These are phyloP conservation scores for Scheffersomyces amazonensis DNA, from an alignment of 805 yeast species.

Conservation along the genomic window DNA sequence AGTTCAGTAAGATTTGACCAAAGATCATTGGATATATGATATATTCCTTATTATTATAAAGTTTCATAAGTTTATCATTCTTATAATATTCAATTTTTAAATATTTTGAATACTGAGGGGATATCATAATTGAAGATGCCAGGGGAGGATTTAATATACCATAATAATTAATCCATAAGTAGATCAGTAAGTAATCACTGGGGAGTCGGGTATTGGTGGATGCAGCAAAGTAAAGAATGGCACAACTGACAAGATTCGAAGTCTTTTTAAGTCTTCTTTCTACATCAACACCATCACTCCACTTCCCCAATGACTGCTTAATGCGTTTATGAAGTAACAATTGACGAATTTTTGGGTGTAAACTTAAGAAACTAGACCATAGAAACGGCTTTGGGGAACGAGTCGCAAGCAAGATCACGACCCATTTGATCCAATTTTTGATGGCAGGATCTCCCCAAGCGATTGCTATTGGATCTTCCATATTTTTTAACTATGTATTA, in stretches of 20 bases:
- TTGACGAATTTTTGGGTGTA: constrained; percentile 28
- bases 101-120: constrained; percentile 22
- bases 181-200: constrained; percentile 35
- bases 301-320: background rate
- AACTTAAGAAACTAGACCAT: constrained; percentile 29
- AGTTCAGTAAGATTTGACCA: constrained; percentile 38
- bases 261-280: constrained; percentile 4
- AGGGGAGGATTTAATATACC: constrained; percentile 33
- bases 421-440: constrained; percentile 19
- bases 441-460: constrained; percentile 1
- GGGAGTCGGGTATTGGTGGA: constrained; percentile 24
- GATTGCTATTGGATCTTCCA: too few relatives aligned
- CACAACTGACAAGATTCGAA: constrained; percentile 22
- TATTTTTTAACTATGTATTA: too few relatives aligned
- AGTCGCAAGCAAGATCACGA: constrained; percentile 18
- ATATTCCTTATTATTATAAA: constrained; percentile 29
- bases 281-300: background rate
- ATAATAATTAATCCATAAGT: constrained; percentile 27
- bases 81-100: constrained; percentile 23
- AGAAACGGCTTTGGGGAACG: constrained; percentile 19
- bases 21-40: constrained; percentile 33
- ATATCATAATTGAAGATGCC: constrained; percentile 22
- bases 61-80: constrained; percentile 9
- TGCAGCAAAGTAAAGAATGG: constrained; percentile 24
- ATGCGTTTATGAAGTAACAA: constrained; percentile 2